Conservation (phyloP, 75 land plant genomes). For the Pinus albicaulis region DNA sequence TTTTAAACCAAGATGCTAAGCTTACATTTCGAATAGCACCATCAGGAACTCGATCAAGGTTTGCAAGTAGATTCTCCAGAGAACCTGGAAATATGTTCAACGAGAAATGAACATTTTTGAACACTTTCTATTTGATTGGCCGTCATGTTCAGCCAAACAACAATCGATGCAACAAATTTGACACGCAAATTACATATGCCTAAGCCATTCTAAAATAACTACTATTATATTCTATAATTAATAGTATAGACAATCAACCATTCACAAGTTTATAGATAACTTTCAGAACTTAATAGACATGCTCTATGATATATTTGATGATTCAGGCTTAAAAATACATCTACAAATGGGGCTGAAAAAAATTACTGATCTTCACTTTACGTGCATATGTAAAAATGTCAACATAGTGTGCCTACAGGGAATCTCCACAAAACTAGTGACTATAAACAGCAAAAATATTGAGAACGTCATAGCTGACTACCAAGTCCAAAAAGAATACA, state of each 20-base stretch:
- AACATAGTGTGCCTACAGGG: not conserved
- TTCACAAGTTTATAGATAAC: not conserved
- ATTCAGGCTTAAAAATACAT: not conserved
- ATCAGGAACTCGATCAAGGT: slow-evolving; percentile 50
- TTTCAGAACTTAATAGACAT: not conserved
- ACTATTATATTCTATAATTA: not conserved
- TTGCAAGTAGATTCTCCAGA: slow-evolving; percentile 52
- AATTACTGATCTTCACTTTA: not conserved
- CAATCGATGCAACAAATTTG: not conserved
- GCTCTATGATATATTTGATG: not conserved
- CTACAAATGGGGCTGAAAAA: not conserved
- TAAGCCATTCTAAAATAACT: not conserved
- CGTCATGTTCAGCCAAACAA: not conserved
- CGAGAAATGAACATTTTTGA: not conserved
- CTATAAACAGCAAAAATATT: not conserved
- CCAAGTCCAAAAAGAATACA: not conserved
- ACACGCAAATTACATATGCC: not conserved
- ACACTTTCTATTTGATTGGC: not conserved
- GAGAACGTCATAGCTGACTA: not conserved
- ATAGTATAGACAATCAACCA: not conserved
- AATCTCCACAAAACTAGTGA: slow-evolving; percentile 3
- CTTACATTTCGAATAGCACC: slow-evolving; percentile 48
- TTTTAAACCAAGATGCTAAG: not conserved
- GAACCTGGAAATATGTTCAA: slow-evolving; percentile 30
- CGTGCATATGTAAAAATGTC: not conserved